Evolutionary conservation across 345 rosid species (phyloP), one percentile per base, ranked within the genome.

Genomic region (Heritiera fomes): DNA sequence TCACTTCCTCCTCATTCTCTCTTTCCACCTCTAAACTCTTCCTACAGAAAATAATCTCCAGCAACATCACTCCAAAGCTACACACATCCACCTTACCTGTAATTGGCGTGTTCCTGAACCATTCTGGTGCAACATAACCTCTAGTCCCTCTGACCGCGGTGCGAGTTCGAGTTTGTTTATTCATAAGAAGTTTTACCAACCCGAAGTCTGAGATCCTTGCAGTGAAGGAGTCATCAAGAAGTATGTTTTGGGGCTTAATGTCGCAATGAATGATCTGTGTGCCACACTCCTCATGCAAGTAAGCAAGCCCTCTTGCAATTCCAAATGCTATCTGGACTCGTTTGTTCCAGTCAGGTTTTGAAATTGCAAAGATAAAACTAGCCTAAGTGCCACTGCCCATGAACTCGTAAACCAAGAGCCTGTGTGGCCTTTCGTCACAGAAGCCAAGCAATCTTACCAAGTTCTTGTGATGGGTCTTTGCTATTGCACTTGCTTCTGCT

Each of bases 41-140:
- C 17, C 73, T 78, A 40, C 76, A 82, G 20, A 71, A 82, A 14
- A 81, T 63, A 7, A 81, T 77, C 74, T 77, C 83, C 14, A 81
- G 62, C 15, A 82, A 43, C 74, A 81, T 53, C 0, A 77, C 60
- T 4, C 83, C 83, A 34, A 20, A 81, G 34, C 80, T 77, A 23
- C 78, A 78, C 14, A 82, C 84, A 59, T 82, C 78, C 1, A 78
- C 84, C 53, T 82, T 78, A 17, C 56, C 65, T 14, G 78, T 82
- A 12, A 78, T 78, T 0, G 81, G 74, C 70, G 58, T 53, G 73
- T 75, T 41, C n/a, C 62, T 52, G 75, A 85, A 80, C 88, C 90
- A 87, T 30, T 87, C 88, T 0, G 90, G 88, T 13, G 88, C 88
- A 20, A 85, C 85, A 72, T 85, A 87, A 7, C 88, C 88, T 61